Evolutionary conservation across 805 yeast genomes (phyloP).

Genomic region (Ogataea salicorniae): DNA sequence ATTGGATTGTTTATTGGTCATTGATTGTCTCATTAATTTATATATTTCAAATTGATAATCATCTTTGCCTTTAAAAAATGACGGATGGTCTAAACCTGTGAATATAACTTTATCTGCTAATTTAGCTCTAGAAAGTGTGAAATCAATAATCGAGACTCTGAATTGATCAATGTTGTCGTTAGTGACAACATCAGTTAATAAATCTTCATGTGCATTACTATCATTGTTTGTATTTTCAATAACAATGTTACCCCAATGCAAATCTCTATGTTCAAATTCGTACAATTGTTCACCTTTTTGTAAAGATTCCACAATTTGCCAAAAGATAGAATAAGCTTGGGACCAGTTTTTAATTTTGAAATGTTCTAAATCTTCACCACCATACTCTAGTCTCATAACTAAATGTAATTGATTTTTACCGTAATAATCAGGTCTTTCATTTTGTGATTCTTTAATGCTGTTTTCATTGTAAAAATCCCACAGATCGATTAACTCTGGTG

Average conservation of each 20-base stretch:
- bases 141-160: conserved; percentile 50
- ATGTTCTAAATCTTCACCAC: conserved; percentile 41
- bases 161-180: not conserved
- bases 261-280: conserved; percentile 66
- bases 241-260: conserved; percentile 62
- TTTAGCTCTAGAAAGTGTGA: conserved; percentile 48
- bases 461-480: conserved; percentile 37
- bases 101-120: conserved; percentile 31
- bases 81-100: conserved; percentile 61
- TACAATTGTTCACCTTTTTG: conserved; percentile 46
- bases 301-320: conserved; percentile 46
- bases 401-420: conserved; percentile 31
- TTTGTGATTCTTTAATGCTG: conserved; percentile 12
- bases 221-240: conserved; percentile 20
- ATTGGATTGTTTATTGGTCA: not conserved
- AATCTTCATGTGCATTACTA: conserved; percentile 6
- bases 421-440: conserved; percentile 36
- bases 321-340: conserved; percentile 41
- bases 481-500: conserved; percentile 33
- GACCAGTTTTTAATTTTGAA: conserved; percentile 36
- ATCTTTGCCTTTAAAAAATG: conserved; percentile 54
- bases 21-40: conserved; percentile 44
- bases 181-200: conserved; percentile 3
- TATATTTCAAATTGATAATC: conserved; percentile 61
- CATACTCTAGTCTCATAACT: conserved; percentile 35